Conservation (phyloP, 306 rosid species). For the Rosa multiflora region DNA sequence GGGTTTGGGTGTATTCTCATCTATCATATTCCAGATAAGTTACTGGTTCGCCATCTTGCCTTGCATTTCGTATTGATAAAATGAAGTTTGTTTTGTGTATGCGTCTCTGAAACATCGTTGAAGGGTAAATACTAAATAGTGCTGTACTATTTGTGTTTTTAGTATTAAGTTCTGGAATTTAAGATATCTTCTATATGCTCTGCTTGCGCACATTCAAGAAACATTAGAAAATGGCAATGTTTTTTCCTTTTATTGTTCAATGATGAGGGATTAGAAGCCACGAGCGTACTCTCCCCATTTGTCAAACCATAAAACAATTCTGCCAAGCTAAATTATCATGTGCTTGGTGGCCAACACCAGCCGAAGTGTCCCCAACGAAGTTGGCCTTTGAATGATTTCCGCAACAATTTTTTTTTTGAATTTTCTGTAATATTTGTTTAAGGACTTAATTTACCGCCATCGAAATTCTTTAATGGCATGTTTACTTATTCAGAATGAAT, state of each 20-base stretch:
- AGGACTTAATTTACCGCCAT: not conserved
- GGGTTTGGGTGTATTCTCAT: not conserved
- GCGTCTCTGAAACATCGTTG: not conserved
- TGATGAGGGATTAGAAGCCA: too few relatives aligned
- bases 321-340: too few relatives aligned
- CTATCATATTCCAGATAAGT: not conserved
- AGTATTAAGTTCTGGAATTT: not conserved
- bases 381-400: not conserved
- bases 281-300: too few relatives aligned
- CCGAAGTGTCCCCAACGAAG: too few relatives aligned
- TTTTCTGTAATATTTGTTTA: not conserved
- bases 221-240: too few relatives aligned
- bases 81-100: not conserved
- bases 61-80: not conserved
- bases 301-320: too few relatives aligned
- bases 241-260: too few relatives aligned
- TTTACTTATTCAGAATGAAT: too few relatives aligned
- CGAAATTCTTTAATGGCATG: too few relatives aligned
- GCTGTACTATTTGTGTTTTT: not conserved
- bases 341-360: too few relatives aligned
- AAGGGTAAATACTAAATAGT: not conserved
- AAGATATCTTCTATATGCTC: not conserved
- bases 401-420: too few relatives aligned
- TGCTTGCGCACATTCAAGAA: not conserved
- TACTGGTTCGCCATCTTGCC: not conserved